Evolutionary conservation across 352 stramenopile genomes (phyloP).

Genomic region (Phytophthora meadii): DNA sequence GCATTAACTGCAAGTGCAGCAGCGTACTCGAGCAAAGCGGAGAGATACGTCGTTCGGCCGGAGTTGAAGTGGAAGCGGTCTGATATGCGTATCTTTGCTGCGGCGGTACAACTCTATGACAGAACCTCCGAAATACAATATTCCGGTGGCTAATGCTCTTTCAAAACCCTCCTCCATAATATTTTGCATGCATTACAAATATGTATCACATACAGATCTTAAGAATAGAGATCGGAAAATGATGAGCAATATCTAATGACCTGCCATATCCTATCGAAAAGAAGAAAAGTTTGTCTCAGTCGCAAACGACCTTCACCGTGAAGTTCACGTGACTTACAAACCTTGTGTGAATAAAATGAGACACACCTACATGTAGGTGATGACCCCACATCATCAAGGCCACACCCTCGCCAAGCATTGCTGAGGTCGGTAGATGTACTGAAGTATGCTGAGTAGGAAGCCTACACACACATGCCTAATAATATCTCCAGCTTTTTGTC

Average conservation of each 20-base stretch:
- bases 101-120: slow-evolving; percentile 17
- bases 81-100: slow-evolving; percentile 20
- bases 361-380: too few relatives aligned
- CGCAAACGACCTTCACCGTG: background rate
- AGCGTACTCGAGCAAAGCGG: background rate
- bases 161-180: background rate
- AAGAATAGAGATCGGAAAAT: background rate
- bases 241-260: background rate
- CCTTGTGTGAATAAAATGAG: background rate
- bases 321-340: background rate
- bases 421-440: too few relatives aligned
- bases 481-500: too few relatives aligned
- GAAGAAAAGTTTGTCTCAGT: background rate
- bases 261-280: background rate
- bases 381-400: too few relatives aligned
- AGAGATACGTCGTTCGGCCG: background rate
- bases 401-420: too few relatives aligned
- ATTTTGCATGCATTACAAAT: background rate
- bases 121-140: slow-evolving; percentile 1
- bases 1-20: slow-evolving; percentile 9
- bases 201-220: background rate
- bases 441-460: too few relatives aligned
- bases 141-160: slow-evolving; percentile 8
- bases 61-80: slow-evolving; percentile 5
- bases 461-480: too few relatives aligned